phyloP scores from a whole-genome alignment of 2,329 filamentous ascomycete genomes.

The Penicillium carneum region DNA sequence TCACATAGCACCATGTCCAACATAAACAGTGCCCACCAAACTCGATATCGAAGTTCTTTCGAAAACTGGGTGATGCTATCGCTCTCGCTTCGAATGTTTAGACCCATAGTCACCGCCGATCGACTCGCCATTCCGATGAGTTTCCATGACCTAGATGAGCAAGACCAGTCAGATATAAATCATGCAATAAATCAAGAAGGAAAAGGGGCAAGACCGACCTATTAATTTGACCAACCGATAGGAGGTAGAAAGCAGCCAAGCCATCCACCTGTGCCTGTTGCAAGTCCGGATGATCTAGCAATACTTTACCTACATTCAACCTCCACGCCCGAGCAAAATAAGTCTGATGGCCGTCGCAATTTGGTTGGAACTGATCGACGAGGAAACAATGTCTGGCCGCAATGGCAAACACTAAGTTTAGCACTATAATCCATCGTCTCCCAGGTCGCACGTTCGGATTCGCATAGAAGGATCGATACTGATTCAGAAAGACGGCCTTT shows the following conservation, averaged over 20 bases:
- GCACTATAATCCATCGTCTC: conserved; percentile 51
- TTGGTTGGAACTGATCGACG: conserved; percentile 37
- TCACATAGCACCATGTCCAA: conserved; percentile 52
- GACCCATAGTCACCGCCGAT: conserved; percentile 51
- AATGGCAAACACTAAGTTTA: conserved; percentile 57
- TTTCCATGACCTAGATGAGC: conserved; percentile 50
- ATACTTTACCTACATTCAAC: conserved; percentile 46
- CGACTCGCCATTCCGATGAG: conserved; percentile 52
- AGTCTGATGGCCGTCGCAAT: conserved; percentile 47
- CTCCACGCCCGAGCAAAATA: conserved; percentile 55
- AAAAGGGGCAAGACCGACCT: conserved; percentile 37
- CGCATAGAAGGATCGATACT: conserved; percentile 49
- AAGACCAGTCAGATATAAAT: conserved; percentile 7
- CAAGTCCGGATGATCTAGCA: conserved; percentile 52
- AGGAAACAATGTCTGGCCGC: conserved; percentile 48
- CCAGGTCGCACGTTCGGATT: conserved; percentile 45
- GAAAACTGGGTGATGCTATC: conserved; percentile 44
- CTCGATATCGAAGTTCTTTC: conserved; percentile 53
- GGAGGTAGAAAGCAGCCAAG: conserved; percentile 51
- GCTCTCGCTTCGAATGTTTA: conserved; percentile 54
- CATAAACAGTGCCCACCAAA: conserved; percentile 55
- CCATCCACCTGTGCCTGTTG: conserved; percentile 55
- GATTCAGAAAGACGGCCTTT: conserved; percentile 48
- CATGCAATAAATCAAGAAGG: background rate
- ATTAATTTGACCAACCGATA: conserved; percentile 53